Evolutionary conservation across 306 rosid genomes (phyloP).

Genomic region (Crataegus laevigata): DNA sequence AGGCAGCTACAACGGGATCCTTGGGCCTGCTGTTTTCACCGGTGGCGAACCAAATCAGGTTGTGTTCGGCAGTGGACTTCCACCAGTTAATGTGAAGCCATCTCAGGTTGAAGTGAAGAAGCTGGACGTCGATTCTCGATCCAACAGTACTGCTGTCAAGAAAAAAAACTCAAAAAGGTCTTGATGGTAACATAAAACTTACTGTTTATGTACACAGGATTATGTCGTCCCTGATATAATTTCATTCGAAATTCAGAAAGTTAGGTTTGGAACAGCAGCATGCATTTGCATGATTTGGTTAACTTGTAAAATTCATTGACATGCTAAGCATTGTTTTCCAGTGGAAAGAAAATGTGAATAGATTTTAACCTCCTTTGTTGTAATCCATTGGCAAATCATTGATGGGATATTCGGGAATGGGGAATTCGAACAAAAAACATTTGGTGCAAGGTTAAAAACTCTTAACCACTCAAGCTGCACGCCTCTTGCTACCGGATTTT

Average conservation of each 20-base stretch:
- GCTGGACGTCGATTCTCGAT: slow-evolving; percentile 24
- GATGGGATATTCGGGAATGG: neutral
- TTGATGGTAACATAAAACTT: slow-evolving; percentile 11
- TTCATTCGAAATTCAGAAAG: slow-evolving; percentile 10
- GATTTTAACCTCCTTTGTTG: neutral
- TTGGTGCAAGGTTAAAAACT: too few relatives aligned
- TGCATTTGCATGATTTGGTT: neutral
- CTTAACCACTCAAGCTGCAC: neutral
- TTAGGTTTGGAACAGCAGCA: neutral
- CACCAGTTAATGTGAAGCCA: slow-evolving; percentile 19
- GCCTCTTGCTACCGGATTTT: too few relatives aligned
- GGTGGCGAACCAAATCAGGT: slow-evolving; percentile 29
- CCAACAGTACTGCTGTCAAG: slow-evolving; percentile 28
- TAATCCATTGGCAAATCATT: neutral
- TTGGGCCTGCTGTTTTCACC: slow-evolving; percentile 16
- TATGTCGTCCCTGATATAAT: slow-evolving; percentile 19
- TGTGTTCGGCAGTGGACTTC: slow-evolving; percentile 20
- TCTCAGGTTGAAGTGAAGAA: slow-evolving; percentile 26
- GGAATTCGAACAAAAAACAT: too few relatives aligned
- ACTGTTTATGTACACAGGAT: slow-evolving; percentile 5
- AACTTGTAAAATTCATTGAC: neutral
- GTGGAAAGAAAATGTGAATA: neutral
- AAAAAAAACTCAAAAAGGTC: slow-evolving; percentile 11
- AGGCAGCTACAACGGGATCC: slow-evolving; percentile 27
- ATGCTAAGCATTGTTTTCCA: neutral